Evolutionary conservation across 2,329 filamentous ascomycete genomes (phyloP).

Genomic region (Lachnum nothofagi): DNA sequence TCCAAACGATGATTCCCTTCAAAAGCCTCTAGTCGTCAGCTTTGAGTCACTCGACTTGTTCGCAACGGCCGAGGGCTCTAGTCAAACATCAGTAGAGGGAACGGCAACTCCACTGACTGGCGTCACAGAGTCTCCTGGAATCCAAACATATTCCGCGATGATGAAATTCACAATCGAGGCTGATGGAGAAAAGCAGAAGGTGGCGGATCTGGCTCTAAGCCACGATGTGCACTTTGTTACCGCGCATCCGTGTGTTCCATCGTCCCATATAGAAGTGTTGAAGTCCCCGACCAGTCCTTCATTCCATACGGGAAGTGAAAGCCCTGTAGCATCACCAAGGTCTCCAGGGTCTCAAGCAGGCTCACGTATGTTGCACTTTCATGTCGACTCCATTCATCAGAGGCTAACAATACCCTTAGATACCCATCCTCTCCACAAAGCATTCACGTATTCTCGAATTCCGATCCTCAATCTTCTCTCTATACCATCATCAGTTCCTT

Average conservation of each 20-base stretch:
- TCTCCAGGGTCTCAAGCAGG: neutral
- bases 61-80: slow-evolving; percentile 40
- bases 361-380: slow-evolving; percentile 6
- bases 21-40: slow-evolving; percentile 45
- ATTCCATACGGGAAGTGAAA: slow-evolving; percentile 46
- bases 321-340: neutral
- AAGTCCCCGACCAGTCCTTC: slow-evolving; percentile 56
- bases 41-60: slow-evolving; percentile 49
- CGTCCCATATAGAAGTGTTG: slow-evolving; percentile 51
- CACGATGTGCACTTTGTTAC: slow-evolving; percentile 63
- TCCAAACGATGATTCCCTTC: slow-evolving; percentile 49
- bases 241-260: slow-evolving; percentile 59
- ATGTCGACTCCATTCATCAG: neutral
- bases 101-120: slow-evolving; percentile 17
- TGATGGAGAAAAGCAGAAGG: slow-evolving; percentile 21
- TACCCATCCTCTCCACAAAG: slow-evolving; percentile 60
- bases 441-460: slow-evolving; percentile 54
- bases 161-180: slow-evolving; percentile 26
- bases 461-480: slow-evolving; percentile 52
- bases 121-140: slow-evolving; percentile 11
- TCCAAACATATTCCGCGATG: slow-evolving; percentile 30
- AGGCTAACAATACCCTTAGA: slow-evolving; percentile 24
- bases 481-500: slow-evolving; percentile 16
- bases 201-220: slow-evolving; percentile 37
- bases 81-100: slow-evolving; percentile 32